A percentile compares a stretch with the other conserved stretches of the same genome.
Conservation (phyloP, 768 basidiomycete species). For the Cubamyces sp. region DNA sequence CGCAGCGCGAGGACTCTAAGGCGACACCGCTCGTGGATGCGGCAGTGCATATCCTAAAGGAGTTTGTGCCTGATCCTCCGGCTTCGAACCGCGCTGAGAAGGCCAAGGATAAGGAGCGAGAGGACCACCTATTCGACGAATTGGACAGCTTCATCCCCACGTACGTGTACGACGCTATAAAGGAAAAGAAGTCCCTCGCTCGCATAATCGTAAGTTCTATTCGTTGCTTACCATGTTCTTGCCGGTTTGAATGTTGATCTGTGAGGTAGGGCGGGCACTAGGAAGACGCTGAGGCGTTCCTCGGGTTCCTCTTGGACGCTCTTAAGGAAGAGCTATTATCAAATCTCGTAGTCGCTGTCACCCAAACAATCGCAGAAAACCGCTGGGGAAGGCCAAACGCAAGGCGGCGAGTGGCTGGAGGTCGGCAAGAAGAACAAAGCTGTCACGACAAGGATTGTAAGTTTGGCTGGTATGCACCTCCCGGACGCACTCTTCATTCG, state of each 20-base stretch:
- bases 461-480: slow-evolving; percentile 32
- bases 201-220: slow-evolving; percentile 75
- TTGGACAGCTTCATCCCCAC: slow-evolving; percentile 81
- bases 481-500: neutral
- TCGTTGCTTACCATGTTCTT: neutral
- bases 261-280: slow-evolving; percentile 78
- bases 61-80: slow-evolving; percentile 55
- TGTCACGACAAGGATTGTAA: slow-evolving; percentile 77
- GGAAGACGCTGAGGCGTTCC: slow-evolving; percentile 97
- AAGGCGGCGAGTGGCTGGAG: slow-evolving; percentile 86
- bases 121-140: slow-evolving; percentile 52
- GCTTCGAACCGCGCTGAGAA: slow-evolving; percentile 32
- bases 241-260: slow-evolving; percentile 14
- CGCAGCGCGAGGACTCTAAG: slow-evolving; percentile 36
- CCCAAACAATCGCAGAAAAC: slow-evolving; percentile 31
- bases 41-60: slow-evolving; percentile 73
- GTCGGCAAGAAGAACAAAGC: slow-evolving; percentile 88
- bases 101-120: slow-evolving; percentile 47
- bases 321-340: slow-evolving; percentile 88
- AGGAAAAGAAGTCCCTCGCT: slow-evolving; percentile 92
- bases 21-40: slow-evolving; percentile 67
- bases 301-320: slow-evolving; percentile 96
- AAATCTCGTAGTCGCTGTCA: slow-evolving; percentile 57
- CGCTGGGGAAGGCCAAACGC: slow-evolving; percentile 40
- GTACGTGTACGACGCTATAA: slow-evolving; percentile 90